Conservation (phyloP, 2,329 filamentous ascomycete genomes). For the Claviceps sp. region DNA sequence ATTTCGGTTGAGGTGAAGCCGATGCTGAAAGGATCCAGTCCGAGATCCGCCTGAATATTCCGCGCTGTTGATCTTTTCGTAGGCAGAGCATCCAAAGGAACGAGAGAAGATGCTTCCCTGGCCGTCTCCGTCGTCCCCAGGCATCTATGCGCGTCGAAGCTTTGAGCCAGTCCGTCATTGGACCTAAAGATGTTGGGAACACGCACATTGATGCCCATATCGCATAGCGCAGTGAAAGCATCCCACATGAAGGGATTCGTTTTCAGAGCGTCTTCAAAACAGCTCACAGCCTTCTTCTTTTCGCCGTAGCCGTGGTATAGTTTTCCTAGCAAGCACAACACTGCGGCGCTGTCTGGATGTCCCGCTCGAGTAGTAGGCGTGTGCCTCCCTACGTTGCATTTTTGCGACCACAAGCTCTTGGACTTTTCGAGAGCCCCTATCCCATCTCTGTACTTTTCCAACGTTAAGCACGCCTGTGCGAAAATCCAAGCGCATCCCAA, state of each 20-base stretch:
- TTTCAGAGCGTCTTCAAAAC: slow-evolving; percentile 80
- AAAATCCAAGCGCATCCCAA: slow-evolving; percentile 84
- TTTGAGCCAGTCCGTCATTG: slow-evolving; percentile 39
- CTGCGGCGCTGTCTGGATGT: slow-evolving; percentile 69
- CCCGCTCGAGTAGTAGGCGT: slow-evolving; percentile 61
- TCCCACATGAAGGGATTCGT: slow-evolving; percentile 97
- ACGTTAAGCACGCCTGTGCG: slow-evolving; percentile 71
- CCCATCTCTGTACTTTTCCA: slow-evolving; percentile 71
- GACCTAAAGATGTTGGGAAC: slow-evolving; percentile 78
- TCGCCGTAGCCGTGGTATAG: slow-evolving; percentile 73
- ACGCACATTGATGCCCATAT: slow-evolving; percentile 70
- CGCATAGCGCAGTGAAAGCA: slow-evolving; percentile 78
- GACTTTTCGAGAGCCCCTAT: slow-evolving; percentile 74
- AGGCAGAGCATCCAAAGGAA: slow-evolving; percentile 25
- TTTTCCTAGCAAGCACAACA: slow-evolving; percentile 76
- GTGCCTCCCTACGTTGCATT: slow-evolving; percentile 71
- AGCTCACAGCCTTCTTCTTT: slow-evolving; percentile 70
- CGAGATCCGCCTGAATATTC: slow-evolving; percentile 21
- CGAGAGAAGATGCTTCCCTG: slow-evolving; percentile 19
- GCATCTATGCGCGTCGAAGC: slow-evolving; percentile 26
- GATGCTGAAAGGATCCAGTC: slow-evolving; percentile 38
- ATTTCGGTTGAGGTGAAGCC: slow-evolving; percentile 26
- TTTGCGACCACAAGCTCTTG: slow-evolving; percentile 59
- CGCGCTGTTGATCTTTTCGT: slow-evolving; percentile 29
- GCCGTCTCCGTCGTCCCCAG: slow-evolving; percentile 16